Evolutionary conservation across 2,329 filamentous ascomycete genomes (phyloP).

Genomic region (Cordyceps javanica): DNA sequence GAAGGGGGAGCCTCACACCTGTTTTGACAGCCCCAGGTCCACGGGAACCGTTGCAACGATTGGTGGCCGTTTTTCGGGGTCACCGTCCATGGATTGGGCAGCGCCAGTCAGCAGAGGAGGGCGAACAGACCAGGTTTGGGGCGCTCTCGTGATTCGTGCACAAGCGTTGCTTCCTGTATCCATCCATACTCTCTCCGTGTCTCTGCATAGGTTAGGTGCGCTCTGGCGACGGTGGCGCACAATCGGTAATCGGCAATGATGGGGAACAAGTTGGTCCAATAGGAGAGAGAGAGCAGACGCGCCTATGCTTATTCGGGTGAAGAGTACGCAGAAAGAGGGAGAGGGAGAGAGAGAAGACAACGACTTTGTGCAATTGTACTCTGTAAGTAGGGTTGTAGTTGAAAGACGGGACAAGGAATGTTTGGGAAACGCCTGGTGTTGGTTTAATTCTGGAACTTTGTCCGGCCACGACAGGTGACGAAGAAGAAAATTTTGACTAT

Average conservation of each 20-base stretch:
- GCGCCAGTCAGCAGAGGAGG: neutral
- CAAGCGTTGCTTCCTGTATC: too few relatives aligned
- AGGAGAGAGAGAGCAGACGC: neutral
- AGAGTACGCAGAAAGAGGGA: neutral
- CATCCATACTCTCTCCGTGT: neutral
- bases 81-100: neutral
- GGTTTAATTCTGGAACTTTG: too few relatives aligned
- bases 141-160: neutral
- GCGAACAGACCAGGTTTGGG: neutral
- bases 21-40: neutral
- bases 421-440: neutral
- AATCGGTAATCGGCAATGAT: neutral
- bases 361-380: neutral
- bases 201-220: neutral
- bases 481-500: too few relatives aligned
- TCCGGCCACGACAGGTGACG: too few relatives aligned
- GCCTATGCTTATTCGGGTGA: neutral
- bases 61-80: neutral
- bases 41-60: neutral
- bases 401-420: too few relatives aligned
- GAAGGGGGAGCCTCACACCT: neutral
- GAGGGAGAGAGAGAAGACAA: neutral
- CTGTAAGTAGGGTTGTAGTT: neutral
- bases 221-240: neutral
- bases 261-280: neutral